Percentiles rank a stretch among this genome's conserved stretches.
phyloP scores from a whole-genome alignment of 768 basidiomycete species.

The Leucosporidium creatinivorum region DNA sequence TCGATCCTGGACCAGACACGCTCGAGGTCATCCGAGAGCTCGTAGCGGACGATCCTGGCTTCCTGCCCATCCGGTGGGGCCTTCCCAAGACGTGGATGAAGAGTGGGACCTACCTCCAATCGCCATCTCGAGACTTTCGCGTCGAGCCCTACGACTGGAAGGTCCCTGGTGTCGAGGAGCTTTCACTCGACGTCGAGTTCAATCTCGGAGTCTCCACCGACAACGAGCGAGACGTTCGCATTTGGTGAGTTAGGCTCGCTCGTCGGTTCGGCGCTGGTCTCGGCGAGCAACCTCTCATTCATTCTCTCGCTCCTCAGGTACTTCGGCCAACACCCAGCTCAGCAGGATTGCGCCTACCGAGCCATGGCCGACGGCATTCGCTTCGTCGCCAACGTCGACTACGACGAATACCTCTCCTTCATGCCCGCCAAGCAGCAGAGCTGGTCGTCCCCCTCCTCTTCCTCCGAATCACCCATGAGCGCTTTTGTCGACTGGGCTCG shows the following conservation, averaged over 20 bases:
- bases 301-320: not conserved
- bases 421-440: not conserved
- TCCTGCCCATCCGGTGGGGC: not conserved
- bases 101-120: not conserved
- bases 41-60: not conserved
- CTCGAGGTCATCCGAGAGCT: not conserved
- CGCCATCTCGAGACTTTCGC: not conserved
- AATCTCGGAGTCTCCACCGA: not conserved
- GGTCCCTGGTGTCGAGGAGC: not conserved
- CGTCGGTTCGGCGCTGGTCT: not conserved
- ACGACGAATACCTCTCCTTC: slow-evolving; percentile 2
- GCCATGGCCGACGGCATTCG: not conserved
- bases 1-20: slow-evolving; percentile 1
- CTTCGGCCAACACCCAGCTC: not conserved
- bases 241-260: not conserved
- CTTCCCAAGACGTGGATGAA: not conserved
- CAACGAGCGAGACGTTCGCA: not conserved
- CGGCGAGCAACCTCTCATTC: not conserved
- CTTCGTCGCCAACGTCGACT: not conserved
- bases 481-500: not conserved
- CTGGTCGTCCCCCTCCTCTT: not conserved
- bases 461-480: not conserved
- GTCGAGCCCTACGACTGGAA: not conserved
- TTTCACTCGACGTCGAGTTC: not conserved
- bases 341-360: slow-evolving; percentile 1